Percentiles rank a stretch among this genome's conserved stretches.
phyloP scores from a whole-genome alignment of 129 eudicot species.

The Smallanthus sonchifolius region DNA sequence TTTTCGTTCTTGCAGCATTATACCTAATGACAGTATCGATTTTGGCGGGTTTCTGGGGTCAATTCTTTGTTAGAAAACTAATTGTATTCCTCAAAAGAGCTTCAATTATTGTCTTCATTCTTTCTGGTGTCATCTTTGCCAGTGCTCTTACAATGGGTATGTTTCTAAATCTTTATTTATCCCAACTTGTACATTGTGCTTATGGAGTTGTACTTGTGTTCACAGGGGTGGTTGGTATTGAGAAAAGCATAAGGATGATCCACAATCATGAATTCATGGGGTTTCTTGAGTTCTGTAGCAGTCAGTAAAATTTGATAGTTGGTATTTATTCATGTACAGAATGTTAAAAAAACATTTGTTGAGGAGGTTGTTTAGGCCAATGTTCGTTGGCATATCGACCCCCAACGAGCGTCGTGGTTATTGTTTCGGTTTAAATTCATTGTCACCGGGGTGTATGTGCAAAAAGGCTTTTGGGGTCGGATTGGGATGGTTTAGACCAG shows the following conservation, averaged over 20 bases:
- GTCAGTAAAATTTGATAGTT: conserved; percentile 29
- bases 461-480: background rate
- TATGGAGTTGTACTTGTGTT: background rate
- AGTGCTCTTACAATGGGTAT: conserved; percentile 96
- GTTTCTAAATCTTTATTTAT: background rate
- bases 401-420: background rate
- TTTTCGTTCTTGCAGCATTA: conserved; percentile 54
- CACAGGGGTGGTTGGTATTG: conserved; percentile 79
- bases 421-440: background rate
- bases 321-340: background rate
- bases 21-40: conserved; percentile 67
- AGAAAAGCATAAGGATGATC: conserved; percentile 71
- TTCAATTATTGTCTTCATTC: conserved; percentile 86
- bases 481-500: background rate
- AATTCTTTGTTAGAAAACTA: conserved; percentile 64
- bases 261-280: conserved; percentile 90
- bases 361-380: conserved; percentile 31
- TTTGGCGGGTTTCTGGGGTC: conserved; percentile 93
- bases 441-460: conserved; percentile 5
- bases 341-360: background rate
- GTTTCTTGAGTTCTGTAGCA: conserved; percentile 70
- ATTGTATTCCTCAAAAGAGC: conserved; percentile 60
- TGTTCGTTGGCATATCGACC: conserved; percentile 31
- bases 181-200: background rate
- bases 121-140: conserved; percentile 85